Conservation (phyloP, 345 rosid genomes). For the Sonneratia caseolaris region DNA sequence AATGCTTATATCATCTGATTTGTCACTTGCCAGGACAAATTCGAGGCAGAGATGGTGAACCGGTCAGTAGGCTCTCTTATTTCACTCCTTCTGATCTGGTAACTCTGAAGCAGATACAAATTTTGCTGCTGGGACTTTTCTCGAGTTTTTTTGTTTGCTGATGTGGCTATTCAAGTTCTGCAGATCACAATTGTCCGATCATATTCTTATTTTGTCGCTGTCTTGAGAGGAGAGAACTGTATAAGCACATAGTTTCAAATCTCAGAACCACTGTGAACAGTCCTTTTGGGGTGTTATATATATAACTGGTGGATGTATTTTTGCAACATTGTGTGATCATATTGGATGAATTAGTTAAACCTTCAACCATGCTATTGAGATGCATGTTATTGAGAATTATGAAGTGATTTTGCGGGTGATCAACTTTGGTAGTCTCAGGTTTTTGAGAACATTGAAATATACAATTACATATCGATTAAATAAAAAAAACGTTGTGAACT, state of each 20-base stretch:
- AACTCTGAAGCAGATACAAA: not conserved
- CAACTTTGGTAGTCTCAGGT: no score
- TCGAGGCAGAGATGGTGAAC: conserved; percentile 58
- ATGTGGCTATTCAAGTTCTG: not conserved
- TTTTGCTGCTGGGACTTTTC: not conserved
- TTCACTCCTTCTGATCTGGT: conserved; percentile 4
- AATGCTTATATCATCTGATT: conserved; percentile 3
- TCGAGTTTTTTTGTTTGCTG: not conserved
- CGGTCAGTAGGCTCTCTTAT: not conserved
- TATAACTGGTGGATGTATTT: not conserved
- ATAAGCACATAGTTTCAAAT: not conserved
- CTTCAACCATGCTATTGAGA: no score
- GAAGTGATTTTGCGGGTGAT: no score
- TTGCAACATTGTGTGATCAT: no score
- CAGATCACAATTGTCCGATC: not conserved
- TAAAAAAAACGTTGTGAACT: no score
- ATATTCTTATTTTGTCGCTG: not conserved
- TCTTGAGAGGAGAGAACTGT: not conserved
- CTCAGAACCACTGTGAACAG: not conserved
- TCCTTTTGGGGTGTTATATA: not conserved
- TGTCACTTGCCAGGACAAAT: conserved; percentile 35
- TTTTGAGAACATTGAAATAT: no score
- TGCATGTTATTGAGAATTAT: no score
- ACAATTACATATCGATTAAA: no score
- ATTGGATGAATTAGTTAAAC: no score